Base-by-base conservation (phyloP, 1,284 basidiomycete species). In the Ganoderma lucidum region DNA sequence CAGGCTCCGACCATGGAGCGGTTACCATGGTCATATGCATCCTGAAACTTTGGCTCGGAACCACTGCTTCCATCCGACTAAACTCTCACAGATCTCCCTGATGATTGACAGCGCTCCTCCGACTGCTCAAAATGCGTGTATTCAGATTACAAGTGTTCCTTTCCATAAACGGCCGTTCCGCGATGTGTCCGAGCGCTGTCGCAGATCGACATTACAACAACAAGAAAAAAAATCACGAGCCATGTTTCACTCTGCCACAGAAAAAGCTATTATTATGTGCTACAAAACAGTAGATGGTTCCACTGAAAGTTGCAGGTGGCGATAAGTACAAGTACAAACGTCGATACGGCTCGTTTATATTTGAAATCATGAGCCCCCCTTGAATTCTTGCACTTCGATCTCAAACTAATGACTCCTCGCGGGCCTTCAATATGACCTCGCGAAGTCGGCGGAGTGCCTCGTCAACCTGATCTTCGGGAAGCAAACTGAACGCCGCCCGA, bases 401-500 rank as follows among this genome's bases (percentile, higher is more conserved):
- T 61, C 59, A 61, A 30, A 42, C 59, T 28, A 12, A 41, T 6
- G 39, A 12, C 23, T 70, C 67, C 42, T 39, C 67, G 44, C 73
- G 64, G 1, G 70, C 75, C 44, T 71, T 67, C 35, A 75, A 51
- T 32, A 77, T 51, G 32, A 90, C 91, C 63, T 83, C 84, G 41
- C 87, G 85, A 45, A 97, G 81, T 69, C 95, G 83, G 71, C 81
- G 82, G 75, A 96, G 82, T 6, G 93, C 96, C 81, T 93, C 89
- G 63, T 95, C 90, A 30, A 94, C 90, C 37, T 91, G 84, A 30
- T 89, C 86, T 70, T 89, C 88, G 10, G 87, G 85, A n/a, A 91
- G 83, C 65, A 95, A 78, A 75, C 93, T 93, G 81, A 96, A 97
- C 55, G 92, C 87, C 28, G 93, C 92, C 37, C 95, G 87, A 35